Evolutionary conservation across 768 basidiomycete species (phyloP).

Genomic region (Goffeauzyma gilvescens): DNA sequence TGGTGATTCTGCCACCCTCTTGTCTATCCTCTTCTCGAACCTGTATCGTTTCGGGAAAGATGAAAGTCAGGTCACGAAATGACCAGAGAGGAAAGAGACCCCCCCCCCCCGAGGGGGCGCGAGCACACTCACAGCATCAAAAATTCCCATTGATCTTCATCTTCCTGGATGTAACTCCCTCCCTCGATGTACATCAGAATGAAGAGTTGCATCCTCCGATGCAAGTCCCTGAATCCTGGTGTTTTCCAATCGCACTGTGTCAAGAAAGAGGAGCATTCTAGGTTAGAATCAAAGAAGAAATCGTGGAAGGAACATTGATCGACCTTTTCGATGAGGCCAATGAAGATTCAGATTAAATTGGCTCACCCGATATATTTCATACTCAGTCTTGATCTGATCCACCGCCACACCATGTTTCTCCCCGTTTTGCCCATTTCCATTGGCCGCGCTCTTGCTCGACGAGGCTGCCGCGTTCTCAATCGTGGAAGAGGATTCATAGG

Average conservation of each 20-base stretch:
- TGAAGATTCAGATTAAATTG: too few species aligned
- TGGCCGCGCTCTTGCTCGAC: too few species aligned
- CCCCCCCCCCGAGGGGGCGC: not conserved
- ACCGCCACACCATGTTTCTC: too few species aligned
- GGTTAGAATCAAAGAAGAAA: not conserved
- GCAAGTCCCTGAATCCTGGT: constrained; percentile 75
- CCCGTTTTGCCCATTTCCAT: too few species aligned
- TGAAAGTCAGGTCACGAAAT: not conserved
- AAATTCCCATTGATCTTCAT: constrained; percentile 8
- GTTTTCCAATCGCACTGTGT: constrained; percentile 64
- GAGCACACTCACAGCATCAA: constrained; percentile 48
- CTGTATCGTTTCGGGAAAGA: constrained; percentile 33
- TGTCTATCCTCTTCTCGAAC: constrained; percentile 63
- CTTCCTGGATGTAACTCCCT: constrained; percentile 63
- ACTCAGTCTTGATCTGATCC: too few species aligned
- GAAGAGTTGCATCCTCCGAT: constrained; percentile 80
- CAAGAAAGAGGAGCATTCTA: not conserved
- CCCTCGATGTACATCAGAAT: constrained; percentile 87
- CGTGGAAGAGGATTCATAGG: constrained; percentile 37
- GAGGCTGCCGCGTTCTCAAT: not conserved
- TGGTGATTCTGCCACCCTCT: constrained; percentile 14
- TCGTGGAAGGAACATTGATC: too few species aligned
- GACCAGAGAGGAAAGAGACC: too few species aligned
- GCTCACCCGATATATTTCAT: too few species aligned
- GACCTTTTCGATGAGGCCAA: too few species aligned